A percentile compares a stretch with the other conserved stretches of the same genome.
phyloP scores from a whole-genome alignment of 805 yeast species.

The Candida insectorum region DNA sequence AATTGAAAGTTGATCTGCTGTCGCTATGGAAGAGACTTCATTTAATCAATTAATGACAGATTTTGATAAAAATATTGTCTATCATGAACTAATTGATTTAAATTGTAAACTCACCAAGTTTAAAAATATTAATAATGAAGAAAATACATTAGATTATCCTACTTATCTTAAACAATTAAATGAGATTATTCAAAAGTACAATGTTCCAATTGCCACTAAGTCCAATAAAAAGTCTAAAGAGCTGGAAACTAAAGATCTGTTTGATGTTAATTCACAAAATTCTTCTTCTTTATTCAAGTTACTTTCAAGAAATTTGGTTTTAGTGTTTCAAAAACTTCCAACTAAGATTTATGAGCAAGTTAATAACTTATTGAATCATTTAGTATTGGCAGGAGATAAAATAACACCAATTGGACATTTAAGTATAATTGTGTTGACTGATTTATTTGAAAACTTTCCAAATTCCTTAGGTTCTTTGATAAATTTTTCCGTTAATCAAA shows the following conservation, averaged over 20 bases:
- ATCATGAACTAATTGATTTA: constrained; percentile 6
- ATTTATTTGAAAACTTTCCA: constrained; percentile 35
- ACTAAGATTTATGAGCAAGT: constrained; percentile 36
- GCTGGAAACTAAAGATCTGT: constrained; percentile 1
- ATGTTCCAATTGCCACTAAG: constrained; percentile 10
- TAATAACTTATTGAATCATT: constrained; percentile 28
- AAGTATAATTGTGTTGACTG: constrained; percentile 31
- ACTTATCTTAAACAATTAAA: constrained; percentile 17
- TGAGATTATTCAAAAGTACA: constrained; percentile 22
- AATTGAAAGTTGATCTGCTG: no score
- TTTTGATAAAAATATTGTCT: constrained; percentile 4
- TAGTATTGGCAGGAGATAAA: constrained; percentile 17
- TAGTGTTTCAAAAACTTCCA: constrained; percentile 27
- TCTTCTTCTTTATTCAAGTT: constrained; percentile 21
- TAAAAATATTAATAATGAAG: neutral
- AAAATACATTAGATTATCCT: neutral
- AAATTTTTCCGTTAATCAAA: constrained; percentile 29
- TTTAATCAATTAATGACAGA: constrained; percentile 1
- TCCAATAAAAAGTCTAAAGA: constrained; percentile 9
- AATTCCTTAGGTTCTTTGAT: constrained; percentile 33
- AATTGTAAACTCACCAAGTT: constrained; percentile 1
- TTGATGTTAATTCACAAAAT: constrained; percentile 1
- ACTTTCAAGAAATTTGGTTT: constrained; percentile 24
- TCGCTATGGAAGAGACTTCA: neutral
- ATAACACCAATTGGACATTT: constrained; percentile 17